Conservation (phyloP, 768 basidiomycete genomes). For the Calocybe gangraenosa region DNA sequence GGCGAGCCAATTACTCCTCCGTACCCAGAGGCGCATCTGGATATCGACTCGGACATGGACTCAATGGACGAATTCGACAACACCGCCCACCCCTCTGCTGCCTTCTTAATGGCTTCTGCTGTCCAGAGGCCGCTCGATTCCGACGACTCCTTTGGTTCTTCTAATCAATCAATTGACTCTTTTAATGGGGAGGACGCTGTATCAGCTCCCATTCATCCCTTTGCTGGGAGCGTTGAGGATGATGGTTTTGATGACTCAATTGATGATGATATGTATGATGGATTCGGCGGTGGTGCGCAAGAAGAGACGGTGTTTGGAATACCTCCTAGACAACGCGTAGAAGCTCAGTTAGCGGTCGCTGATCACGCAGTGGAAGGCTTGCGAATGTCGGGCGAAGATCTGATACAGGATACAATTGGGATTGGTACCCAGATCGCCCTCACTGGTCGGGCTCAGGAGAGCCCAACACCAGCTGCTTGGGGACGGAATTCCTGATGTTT, state of each 20-base stretch:
- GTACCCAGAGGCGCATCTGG: slow-evolving; percentile 20
- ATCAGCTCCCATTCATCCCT: slow-evolving; percentile 53
- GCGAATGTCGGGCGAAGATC: slow-evolving; percentile 57
- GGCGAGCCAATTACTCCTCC: slow-evolving; percentile 10
- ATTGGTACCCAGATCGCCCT: slow-evolving; percentile 50
- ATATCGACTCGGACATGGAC: slow-evolving; percentile 56
- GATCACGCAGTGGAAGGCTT: slow-evolving; percentile 30
- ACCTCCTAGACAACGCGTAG: slow-evolving; percentile 45
- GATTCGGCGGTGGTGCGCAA: slow-evolving; percentile 32
- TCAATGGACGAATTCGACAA: slow-evolving; percentile 55
- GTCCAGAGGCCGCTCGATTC: slow-evolving; percentile 30
- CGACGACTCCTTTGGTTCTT: slow-evolving; percentile 47
- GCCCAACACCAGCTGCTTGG: slow-evolving; percentile 52
- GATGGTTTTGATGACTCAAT: slow-evolving; percentile 46
- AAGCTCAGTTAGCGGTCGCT: slow-evolving; percentile 16
- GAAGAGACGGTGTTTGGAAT: slow-evolving; percentile 76
- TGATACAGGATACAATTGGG: slow-evolving; percentile 61
- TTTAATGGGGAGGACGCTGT: slow-evolving; percentile 41
- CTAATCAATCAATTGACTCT: slow-evolving; percentile 57
- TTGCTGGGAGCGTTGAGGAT: slow-evolving; percentile 42
- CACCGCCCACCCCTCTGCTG: slow-evolving; percentile 63
- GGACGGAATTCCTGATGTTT: too few relatives aligned
- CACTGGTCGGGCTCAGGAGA: slow-evolving; percentile 54
- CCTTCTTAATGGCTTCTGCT: slow-evolving; percentile 60
- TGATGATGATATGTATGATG: slow-evolving; percentile 53